Evolutionary conservation across 192 early-diverging fungal genomes (phyloP), one percentile per base, ranked within the genome.

Genomic region (Linnemannia elongata): DNA sequence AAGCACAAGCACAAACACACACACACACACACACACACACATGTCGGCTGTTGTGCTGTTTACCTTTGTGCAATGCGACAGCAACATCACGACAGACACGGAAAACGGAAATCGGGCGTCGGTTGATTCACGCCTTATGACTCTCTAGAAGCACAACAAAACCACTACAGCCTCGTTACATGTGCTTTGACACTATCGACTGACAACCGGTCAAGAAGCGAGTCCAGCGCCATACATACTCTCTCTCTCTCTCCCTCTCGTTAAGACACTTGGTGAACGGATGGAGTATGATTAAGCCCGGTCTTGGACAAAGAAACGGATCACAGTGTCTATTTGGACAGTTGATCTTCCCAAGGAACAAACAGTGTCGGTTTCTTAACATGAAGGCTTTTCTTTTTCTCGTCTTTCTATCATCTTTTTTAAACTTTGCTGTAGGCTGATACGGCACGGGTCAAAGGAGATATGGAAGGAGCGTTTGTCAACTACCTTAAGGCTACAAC

Each of bases 391-490:
- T 39, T 20, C 9, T 18, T 10, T 27, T 27, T 63, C 22, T 38
- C 35, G 44, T 42, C 69, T 44, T 66, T 55, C 63, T 7, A n/a
- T 9, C 27, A 8, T 24, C 63, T 44, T 52, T 52, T 52, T 52
- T 52, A 22, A 52, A 52, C 49, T 52, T 52, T 24, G 27, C 1
- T 45, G 30, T 81, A 87, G 85, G 85, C 72, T 17, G 72, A 81
- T n/a, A 42, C 44, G 6, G 75, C 85, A 75, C 52, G 79, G 38
- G 72, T 78, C 44, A 77, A 69, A 55, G 85, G 85, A 35, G 76
- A 87, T 24, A 75, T 77, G 85, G 85, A 87, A 24, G 72, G 22
- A n/a, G 85, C 85, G 15, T 87, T 87, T 78, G 76, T 87, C 45
- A 60, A 41, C 13, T 87, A 81, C 17, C 75, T 87, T 76, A 87